A percentile compares a stretch with the other conserved stretches of the same genome.
Conservation (phyloP, 345 rosid genomes). For the Populus deltoides region DNA sequence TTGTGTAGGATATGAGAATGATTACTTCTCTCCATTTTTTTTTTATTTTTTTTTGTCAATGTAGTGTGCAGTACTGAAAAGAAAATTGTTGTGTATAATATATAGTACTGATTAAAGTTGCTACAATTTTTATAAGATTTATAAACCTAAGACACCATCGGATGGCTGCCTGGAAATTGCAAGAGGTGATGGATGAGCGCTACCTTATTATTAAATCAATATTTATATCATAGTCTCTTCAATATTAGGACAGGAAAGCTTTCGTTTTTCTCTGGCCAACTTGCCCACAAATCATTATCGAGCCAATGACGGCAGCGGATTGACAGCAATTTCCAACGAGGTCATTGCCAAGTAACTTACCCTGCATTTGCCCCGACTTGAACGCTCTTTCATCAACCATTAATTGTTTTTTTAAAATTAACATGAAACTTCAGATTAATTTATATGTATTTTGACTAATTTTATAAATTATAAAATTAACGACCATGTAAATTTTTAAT, state of each 20-base stretch:
- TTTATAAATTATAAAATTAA: rapidly evolving
- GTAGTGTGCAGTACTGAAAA: too few species aligned
- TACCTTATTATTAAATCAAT: neutral
- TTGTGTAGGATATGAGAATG: neutral
- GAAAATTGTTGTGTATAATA: too few species aligned
- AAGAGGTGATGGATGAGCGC: neutral
- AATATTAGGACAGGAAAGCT: too few species aligned
- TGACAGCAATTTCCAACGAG: neutral
- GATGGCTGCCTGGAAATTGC: neutral
- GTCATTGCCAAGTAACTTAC: neutral
- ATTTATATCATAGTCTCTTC: too few species aligned
- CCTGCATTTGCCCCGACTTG: neutral
- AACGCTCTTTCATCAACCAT: neutral
- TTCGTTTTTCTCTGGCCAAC: neutral
- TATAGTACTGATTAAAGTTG: too few species aligned
- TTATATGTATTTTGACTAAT: too few species aligned
- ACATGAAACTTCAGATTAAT: too few species aligned
- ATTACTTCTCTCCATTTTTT: too few species aligned
- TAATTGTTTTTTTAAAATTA: too few species aligned
- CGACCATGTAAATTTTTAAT: too few species aligned
- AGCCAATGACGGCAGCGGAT: neutral
- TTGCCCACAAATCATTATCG: neutral
- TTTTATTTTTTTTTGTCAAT: too few species aligned
- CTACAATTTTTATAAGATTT: too few species aligned
- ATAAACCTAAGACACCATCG: neutral